Base-by-base conservation (phyloP, 2,329 filamentous ascomycete genomes). In the Penicillium crustosum region DNA sequence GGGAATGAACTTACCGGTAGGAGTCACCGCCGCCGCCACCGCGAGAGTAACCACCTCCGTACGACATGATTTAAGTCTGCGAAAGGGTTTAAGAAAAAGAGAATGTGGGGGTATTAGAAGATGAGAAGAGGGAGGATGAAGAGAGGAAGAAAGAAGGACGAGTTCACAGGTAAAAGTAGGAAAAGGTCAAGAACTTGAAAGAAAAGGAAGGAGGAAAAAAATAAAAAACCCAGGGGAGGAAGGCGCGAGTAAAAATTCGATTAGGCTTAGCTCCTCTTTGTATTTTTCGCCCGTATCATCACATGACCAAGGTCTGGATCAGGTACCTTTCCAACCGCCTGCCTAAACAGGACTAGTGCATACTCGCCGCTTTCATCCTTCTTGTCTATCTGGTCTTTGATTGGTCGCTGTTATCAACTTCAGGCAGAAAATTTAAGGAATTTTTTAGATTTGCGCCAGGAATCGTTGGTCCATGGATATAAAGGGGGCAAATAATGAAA, bases 31-130 rank as follows among this genome's bases (percentile, higher is more conserved):
- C 52, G 10, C 43, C 53, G 38, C 53, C 50, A 55, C 79, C 80
- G 70, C 84, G 82, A 63, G 82, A 78, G 66, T 78, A 77, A 56
- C 75, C 72, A 63, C 73, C 73, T 63, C 86, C 83, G 85, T 90
- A 89, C 78, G 88, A 90, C 88, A 90, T 91, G 73, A 71, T 83
- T 83, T 72, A 62, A 55, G 57, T 69, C 60, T 61, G 60, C 42
- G 39, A 53, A 23, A 35, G 33, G 35, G 33, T 65, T 62, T 64
- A 4, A 8, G 12, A n/a, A 5, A 27, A 17, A 23, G 4, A 38
- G 29, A 7, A 12, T n/a, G n/a, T n/a, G 2, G 13, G 10, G 29
- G 39, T 60, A 58, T 55, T 55, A 36, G 36, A 49, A 55, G 25
- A 31, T 36, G 39, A 49, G 27, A 50, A 36, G 42, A 43, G 54